Conservation (phyloP, 2,329 filamentous ascomycete species). For the Hypoxylon sp. region DNA sequence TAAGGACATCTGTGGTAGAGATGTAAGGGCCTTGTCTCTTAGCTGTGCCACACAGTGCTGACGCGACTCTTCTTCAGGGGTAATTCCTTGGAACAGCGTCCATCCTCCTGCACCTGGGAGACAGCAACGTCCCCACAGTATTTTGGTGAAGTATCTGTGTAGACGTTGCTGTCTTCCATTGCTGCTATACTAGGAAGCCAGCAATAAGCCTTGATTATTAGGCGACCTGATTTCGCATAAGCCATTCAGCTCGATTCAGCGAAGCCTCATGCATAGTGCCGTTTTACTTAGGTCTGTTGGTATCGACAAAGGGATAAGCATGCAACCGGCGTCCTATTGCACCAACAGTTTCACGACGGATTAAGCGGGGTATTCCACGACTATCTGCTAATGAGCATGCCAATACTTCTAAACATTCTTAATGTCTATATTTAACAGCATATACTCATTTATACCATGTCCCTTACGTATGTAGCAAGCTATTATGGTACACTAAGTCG, state of each 20-base stretch:
- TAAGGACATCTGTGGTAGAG: not conserved
- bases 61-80: not conserved
- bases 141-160: no score
- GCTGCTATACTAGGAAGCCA: not conserved
- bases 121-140: not conserved
- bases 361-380: no score
- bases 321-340: not conserved
- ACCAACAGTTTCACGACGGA: not conserved
- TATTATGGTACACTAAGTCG: not conserved
- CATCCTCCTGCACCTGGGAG: not conserved
- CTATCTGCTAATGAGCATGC: no score
- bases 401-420: not conserved
- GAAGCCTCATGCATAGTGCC: not conserved
- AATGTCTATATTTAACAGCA: not conserved
- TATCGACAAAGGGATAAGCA: not conserved
- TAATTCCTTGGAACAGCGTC: no score
- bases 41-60: not conserved
- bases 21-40: not conserved
- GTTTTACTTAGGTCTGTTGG: not conserved
- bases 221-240: not conserved
- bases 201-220: not conserved
- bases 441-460: not conserved
- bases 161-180: not conserved
- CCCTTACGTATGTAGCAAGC: not conserved
- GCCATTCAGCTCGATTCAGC: not conserved